Evolutionary conservation across 768 basidiomycete genomes (phyloP), one percentile per base, ranked within the genome.

Genomic region (Boletus reticuloceps): DNA sequence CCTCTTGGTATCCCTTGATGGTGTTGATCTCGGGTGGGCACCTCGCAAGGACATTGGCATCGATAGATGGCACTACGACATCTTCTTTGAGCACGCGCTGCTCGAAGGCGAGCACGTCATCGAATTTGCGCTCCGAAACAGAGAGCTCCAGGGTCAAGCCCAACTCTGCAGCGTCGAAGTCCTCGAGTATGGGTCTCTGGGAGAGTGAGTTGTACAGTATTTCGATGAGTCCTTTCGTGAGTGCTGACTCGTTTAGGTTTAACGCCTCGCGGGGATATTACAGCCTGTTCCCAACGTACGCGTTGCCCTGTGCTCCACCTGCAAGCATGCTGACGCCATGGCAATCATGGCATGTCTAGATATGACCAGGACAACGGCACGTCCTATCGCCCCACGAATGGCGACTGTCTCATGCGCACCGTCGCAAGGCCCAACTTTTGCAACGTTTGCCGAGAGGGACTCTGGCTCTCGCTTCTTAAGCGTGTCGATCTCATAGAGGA

Each of bases 141-240:
- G 50, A 17, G 72, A 68, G 14, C 65, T 77, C 22, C 75, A 81
- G 54, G 84, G 83, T 16, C 67, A 65, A 17, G 88, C 87, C 20
- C 89, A 91, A 61, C 69, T 91, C n/a, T 91, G 90, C 63, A 91
- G 83, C 55, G 79, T 81, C 8, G 89, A 92, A 65, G 70, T 88
- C 16, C 64, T 91, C 19, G 89, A 91, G 67, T 91, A 84, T 55
- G 89, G 89, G 4, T 72, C 78, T 48, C 79, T 77, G 51, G 57
- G 74, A 27, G 83, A 89, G 88, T 88, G 55, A 64, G 47, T n/a
- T 7, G 34, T 27, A 47, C n/a, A 29, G 8, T 29, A 17, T 14
- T 37, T 20, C 4, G 25, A 37, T 5, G 14, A 36, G 34, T 20
- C 20, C 8, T 20, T 47, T 25, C 31, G 36, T 17, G 16, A 25